These are phyloP conservation scores for Eutypella sp. DNA, from an alignment of 2,329 filamentous ascomycete species.

Conservation along the genomic window DNA sequence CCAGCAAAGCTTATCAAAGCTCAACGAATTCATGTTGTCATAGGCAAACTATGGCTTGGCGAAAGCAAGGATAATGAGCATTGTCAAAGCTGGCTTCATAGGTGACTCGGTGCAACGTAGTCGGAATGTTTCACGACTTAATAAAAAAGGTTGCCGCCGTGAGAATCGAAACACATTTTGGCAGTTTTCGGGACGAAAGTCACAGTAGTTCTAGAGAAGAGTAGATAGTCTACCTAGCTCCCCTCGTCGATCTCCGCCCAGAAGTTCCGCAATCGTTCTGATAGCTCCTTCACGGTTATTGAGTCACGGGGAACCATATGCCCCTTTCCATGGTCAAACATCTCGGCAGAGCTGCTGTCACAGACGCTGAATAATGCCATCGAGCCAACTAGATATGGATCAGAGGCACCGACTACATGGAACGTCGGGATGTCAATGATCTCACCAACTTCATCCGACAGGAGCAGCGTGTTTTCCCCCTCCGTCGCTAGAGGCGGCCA, in stretches of 20 bases:
- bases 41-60: too few relatives aligned
- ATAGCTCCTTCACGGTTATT: not conserved
- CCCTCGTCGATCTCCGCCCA: not conserved
- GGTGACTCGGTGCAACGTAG: too few relatives aligned
- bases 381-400: constrained; percentile 42
- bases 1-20: too few relatives aligned
- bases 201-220: too few relatives aligned
- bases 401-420: constrained; percentile 34
- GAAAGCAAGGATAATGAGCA: too few relatives aligned
- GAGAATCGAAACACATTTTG: too few relatives aligned
- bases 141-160: too few relatives aligned
- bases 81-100: too few relatives aligned
- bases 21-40: too few relatives aligned
- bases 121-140: too few relatives aligned
- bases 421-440: constrained; percentile 31
- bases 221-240: not conserved
- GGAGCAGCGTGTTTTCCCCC: constrained; percentile 19
- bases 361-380: constrained; percentile 46
- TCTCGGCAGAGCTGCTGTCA: constrained; percentile 35
- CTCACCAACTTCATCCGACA: constrained; percentile 24
- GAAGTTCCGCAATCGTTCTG: not conserved
- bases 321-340: constrained; percentile 48
- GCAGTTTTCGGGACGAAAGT: too few relatives aligned
- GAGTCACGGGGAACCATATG: constrained; percentile 40
- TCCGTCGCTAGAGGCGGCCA: constrained; percentile 28